Evolutionary conservation across 345 rosid species (phyloP).

Genomic region (Eucalyptus lansdowneana): DNA sequence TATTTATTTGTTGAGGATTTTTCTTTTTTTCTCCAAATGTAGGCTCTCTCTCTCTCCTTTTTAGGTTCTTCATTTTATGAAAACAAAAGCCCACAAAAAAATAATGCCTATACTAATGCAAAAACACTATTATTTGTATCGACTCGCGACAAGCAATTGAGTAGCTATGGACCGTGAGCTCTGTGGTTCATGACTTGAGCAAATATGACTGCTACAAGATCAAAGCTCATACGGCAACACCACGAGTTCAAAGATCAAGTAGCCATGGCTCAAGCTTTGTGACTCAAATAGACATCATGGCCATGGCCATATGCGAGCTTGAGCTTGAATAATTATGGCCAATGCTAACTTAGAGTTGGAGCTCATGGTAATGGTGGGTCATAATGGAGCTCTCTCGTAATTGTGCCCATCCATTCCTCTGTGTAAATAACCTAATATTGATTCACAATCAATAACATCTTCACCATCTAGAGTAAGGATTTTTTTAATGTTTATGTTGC

Average conservation of each 20-base stretch:
- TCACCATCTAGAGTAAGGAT: too few species aligned
- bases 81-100: neutral
- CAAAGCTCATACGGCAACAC: neutral
- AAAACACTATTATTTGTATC: neutral
- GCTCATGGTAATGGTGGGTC: neutral
- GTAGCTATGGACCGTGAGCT: neutral
- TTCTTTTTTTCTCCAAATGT: neutral
- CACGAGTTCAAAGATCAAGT: neutral
- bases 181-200: neutral
- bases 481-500: too few species aligned
- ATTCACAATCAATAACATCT: too few species aligned
- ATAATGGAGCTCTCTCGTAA: constrained; percentile 16
- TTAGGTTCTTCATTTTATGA: neutral
- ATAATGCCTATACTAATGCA: neutral
- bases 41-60: neutral
- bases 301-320: neutral
- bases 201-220: neutral
- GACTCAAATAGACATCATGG: neutral
- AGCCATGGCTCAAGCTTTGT: neutral
- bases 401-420: neutral
- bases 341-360: neutral
- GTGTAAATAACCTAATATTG: too few species aligned
- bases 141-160: too few species aligned
- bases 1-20: too few species aligned
- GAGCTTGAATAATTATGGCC: neutral